Evolutionary conservation across 345 rosid species (phyloP), one percentile per base, ranked within the genome.

Genomic region (Salix koriyanagi): DNA sequence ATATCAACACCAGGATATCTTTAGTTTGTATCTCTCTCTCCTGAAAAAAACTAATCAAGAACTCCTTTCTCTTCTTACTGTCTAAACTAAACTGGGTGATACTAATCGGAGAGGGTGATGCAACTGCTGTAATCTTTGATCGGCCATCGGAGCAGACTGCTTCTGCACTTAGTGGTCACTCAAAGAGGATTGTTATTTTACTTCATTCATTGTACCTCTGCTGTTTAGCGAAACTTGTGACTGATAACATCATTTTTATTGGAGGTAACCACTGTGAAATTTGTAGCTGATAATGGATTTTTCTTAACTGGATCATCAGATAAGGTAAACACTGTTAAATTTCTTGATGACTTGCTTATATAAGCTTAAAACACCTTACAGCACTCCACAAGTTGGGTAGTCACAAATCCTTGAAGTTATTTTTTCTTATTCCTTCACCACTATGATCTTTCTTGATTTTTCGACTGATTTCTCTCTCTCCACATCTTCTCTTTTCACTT

Each of bases 191-290:
- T 80, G 54, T 28, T 39, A 21, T 15, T 62, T 48, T 42, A 41
- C 56, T 64, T 46, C 46, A 2, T 42, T 78, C 28, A 30, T 36
- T 62, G 11, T 42, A 37, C 61, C 52, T 56, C 70, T 80, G 64
- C 32, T 28, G 7, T 73, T 74, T 7, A 39, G n/a, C 5, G 19
- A 44, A 67, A 65, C 36, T 83, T 9, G 23, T 64, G 61, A 65
- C 66, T 79, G 74, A 39, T 79, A 21, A 18, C 26, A 15, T 79
- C 61, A 62, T 34, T 60, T 81, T 65, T 84, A 76, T 77, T 69
- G 69, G 81, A 96, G 98, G 96, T 96, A 79, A 93, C 95, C 58
- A 93, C 94, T 65, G 92, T 96, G 65, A 96, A 89, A 77, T 96
- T 96, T 87, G 97, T 86, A 6, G 87, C 85, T 39, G 89, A 89